Conservation (phyloP, 441 rosid species). For the Pelargonium cotyledonis region DNA sequence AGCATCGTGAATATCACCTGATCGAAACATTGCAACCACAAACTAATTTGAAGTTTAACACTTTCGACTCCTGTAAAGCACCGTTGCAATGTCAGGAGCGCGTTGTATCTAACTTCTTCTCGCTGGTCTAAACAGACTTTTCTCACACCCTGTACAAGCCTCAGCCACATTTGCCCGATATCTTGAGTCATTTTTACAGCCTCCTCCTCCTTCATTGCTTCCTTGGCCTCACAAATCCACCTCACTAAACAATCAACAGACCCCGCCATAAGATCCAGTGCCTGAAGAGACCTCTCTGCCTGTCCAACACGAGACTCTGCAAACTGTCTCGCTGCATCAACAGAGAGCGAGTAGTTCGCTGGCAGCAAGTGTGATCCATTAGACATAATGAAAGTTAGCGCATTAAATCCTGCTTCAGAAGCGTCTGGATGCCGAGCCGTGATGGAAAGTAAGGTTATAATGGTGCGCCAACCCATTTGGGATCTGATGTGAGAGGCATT, state of each 20-base stretch:
- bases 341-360: slow-evolving; percentile 65
- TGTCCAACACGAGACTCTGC: slow-evolving; percentile 85
- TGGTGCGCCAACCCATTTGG: slow-evolving; percentile 85
- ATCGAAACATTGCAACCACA: slow-evolving; percentile 84
- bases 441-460: slow-evolving; percentile 71
- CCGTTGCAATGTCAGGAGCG: slow-evolving; percentile 67
- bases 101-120: slow-evolving; percentile 89
- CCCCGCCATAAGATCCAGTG: slow-evolving; percentile 79
- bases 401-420: slow-evolving; percentile 80
- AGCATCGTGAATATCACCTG: slow-evolving; percentile 73
- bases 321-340: slow-evolving; percentile 87
- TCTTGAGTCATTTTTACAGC: slow-evolving; percentile 55
- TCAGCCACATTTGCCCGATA: slow-evolving; percentile 86
- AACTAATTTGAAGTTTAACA: slow-evolving; percentile 44
- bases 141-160: slow-evolving; percentile 80
- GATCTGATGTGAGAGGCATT: slow-evolving; percentile 90
- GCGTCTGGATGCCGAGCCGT: slow-evolving; percentile 96
- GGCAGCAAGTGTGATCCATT: slow-evolving; percentile 75
- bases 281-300: slow-evolving; percentile 61
- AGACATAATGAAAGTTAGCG: slow-evolving; percentile 64
- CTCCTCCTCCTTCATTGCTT: slow-evolving; percentile 60
- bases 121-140: slow-evolving; percentile 92
- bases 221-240: slow-evolving; percentile 64
- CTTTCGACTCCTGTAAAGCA: slow-evolving; percentile 66
- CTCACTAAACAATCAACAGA: slow-evolving; percentile 64